These are phyloP conservation scores for Lecanicillium sp. DNA, from an alignment of 2,329 filamentous ascomycete genomes.

Conservation along the genomic window DNA sequence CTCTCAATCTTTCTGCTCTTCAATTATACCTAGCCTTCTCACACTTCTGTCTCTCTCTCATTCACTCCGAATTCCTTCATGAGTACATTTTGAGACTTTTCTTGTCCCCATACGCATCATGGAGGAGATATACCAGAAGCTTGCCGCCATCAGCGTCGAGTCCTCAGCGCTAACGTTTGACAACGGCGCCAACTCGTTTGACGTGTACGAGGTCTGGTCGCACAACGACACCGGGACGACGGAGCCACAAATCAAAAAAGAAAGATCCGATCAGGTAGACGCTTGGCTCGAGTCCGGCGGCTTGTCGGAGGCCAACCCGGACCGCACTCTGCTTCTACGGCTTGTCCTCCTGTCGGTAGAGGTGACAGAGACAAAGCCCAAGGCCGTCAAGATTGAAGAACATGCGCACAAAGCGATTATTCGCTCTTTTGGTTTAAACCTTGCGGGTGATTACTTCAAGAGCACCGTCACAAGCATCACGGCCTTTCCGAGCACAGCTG, in stretches of 20 bases:
- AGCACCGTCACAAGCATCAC: constrained; percentile 30
- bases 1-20: too few relatives aligned
- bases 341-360: neutral
- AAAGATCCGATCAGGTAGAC: neutral
- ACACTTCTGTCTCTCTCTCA: too few relatives aligned
- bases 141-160: neutral
- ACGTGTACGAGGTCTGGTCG: constrained; percentile 5
- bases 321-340: neutral
- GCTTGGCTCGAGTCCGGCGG: neutral
- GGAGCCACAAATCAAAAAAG: neutral
- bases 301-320: constrained; percentile 10
- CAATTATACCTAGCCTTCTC: too few relatives aligned
- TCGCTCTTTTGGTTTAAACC: constrained; percentile 23
- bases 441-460: constrained; percentile 29
- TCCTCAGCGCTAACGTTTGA: neutral
- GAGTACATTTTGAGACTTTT: too few relatives aligned
- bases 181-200: neutral
- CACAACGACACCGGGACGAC: neutral
- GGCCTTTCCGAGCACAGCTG: constrained; percentile 18
- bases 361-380: constrained; percentile 1
- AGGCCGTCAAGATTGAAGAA: constrained; percentile 14
- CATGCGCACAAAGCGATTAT: constrained; percentile 19
- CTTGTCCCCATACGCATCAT: neutral
- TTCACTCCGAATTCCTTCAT: too few relatives aligned
- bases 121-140: constrained; percentile 12